A percentile compares a stretch with the other conserved stretches of the same genome.
These are phyloP conservation scores for Anaeromyces robustus DNA, from an alignment of 192 early-diverging fungal genomes.

Conservation along the genomic window DNA sequence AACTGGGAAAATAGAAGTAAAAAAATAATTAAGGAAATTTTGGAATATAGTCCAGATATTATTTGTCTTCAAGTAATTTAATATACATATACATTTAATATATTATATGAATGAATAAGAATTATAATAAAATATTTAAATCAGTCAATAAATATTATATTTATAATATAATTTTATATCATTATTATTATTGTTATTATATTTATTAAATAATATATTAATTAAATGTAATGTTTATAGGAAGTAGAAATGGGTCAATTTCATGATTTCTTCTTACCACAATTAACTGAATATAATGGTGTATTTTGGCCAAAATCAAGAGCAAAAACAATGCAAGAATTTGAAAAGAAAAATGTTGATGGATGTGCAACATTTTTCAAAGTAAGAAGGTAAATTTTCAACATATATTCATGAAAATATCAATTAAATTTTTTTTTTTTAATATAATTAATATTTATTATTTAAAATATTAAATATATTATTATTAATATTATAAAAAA, in stretches of 20 bases:
- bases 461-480: no score
- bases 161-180: no score
- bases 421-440: conserved; percentile 1
- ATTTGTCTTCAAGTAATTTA: conserved; percentile 68
- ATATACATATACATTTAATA: not conserved
- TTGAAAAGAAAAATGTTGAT: conserved; percentile 72
- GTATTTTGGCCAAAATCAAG: conserved; percentile 90
- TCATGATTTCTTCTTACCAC: conserved; percentile 70
- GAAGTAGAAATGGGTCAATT: conserved; percentile 78
- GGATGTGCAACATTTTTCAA: conserved; percentile 94
- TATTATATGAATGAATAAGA: no score
- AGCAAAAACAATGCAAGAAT: conserved; percentile 83
- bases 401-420: no score
- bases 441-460: conserved; percentile 3
- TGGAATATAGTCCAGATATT: conserved; percentile 75
- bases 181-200: no score
- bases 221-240: conserved; percentile 18
- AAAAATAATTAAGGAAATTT: conserved; percentile 66
- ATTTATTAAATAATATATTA: no score
- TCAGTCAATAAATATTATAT: no score
- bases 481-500: no score
- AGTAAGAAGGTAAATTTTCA: conserved; percentile 35
- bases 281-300: conserved; percentile 67
- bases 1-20: conserved; percentile 88
- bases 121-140: no score